Base-by-base conservation (phyloP, 108 stramenopile genomes). In the Cylindrotheca fusiformis region DNA sequence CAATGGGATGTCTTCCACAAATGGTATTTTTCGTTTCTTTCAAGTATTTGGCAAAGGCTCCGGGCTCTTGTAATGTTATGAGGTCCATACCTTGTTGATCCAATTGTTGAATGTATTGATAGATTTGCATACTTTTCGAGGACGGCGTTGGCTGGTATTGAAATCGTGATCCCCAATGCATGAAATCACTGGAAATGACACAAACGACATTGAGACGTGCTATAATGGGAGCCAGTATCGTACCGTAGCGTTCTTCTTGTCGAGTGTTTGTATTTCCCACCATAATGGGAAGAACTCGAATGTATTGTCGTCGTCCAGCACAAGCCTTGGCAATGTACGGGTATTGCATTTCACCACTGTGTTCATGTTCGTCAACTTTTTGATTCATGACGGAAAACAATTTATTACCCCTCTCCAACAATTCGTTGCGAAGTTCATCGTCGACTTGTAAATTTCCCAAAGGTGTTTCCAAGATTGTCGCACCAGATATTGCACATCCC, bases 281-380 rank as follows among this genome's bases (percentile, higher is more conserved):
- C 92, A 94, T 94, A 46, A 94, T 85, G 12, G 92, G 92, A 29
- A 94, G 56, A 0, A 94, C 84, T 27, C 69, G 51, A 32, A 55
- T 44, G 20, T 48, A 5, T 28, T 66, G 48, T 4, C 48, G 21
- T 2, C 65, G 62, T 19, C 65, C 71, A 21, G 71, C 48, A 17
- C 81, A 31, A 33, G 85, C 74, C 55, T 90, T 81, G 59, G 79
- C 76, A 54, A 94, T 80, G 49, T 76, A 94, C 1, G 92, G 92
- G 63, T 90, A 94, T 58, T 90, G 88, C 92, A 94, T 90, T 77
- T 93, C 92, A 36, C 88, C 92, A 10, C 82, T 84, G 62, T 93
- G 92, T 61, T 93, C 92, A 17, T 69, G 50, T 48, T 93, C 88
- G 50, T 93, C 92, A 2, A 71, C 78, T 4, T 24, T 31, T 36